Conservation (phyloP, 169 alveolate species). For the Babesia divergens region DNA sequence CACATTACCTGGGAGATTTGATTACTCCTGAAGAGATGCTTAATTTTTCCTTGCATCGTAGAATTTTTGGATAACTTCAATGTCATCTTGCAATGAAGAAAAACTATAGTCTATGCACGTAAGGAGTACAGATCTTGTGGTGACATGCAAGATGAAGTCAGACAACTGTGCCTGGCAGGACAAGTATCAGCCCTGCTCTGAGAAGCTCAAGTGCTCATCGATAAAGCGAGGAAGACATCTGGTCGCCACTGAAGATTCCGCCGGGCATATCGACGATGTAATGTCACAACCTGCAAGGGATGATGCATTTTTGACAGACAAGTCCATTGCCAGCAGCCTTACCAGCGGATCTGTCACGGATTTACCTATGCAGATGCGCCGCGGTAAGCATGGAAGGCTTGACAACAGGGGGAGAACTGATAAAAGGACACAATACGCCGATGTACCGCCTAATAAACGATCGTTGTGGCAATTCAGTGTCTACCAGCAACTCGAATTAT, state of each 20-base stretch:
- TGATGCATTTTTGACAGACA: slow-evolving; percentile 3
- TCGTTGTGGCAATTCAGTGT: slow-evolving; percentile 20
- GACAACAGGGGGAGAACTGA: background rate
- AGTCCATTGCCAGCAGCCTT: background rate
- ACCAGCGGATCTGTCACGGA: slow-evolving; percentile 1
- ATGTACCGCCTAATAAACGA: background rate
- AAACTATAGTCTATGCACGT: no score
- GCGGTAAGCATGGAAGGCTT: background rate
- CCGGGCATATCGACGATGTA: background rate
- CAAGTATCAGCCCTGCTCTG: background rate
- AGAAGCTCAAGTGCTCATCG: background rate
- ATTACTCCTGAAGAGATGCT: no score
- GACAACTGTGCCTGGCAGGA: background rate
- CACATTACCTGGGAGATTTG: no score
- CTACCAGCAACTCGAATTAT: slow-evolving; percentile 13
- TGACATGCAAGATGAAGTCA: background rate
- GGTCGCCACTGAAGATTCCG: background rate
- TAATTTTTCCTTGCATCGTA: no score
- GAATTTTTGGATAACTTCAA: no score
- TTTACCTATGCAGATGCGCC: background rate
- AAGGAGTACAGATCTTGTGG: no score
- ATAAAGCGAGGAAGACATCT: background rate
- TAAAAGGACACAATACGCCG: background rate
- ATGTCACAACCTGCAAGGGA: background rate
- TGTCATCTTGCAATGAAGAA: no score